Evolutionary conservation across 23 red algal genomes (phyloP), one percentile per base, ranked within the genome.

Genomic region (Agarophyton chilense): DNA sequence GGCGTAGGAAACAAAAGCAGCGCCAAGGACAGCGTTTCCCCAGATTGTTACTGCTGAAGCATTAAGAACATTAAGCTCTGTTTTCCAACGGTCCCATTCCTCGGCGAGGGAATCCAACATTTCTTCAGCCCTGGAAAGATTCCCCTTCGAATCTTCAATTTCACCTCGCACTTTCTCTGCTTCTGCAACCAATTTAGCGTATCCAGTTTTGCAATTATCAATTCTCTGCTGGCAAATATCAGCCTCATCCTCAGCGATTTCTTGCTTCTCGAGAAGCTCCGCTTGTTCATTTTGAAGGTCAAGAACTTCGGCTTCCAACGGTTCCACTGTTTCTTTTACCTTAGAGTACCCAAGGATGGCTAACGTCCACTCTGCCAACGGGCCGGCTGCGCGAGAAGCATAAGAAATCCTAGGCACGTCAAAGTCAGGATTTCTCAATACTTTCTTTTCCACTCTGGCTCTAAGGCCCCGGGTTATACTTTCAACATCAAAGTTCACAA

Each of bases 1-100:
- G n/a, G 91, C 91, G 68, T 94, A 94, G 10, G 91, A 41, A 0
- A 94, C 82, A 32, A 86, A 94, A 17, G 91, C 91, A 51, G 91
- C 91, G 40, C 52, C 91, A 41, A 77, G 58, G 29, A 94, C 42
- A 22, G 91, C 49, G 35, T 94, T 81, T 10, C 91, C 91, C 79
- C 81, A 86, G 36, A 94, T 71, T 22, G 53, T 53, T 10, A 77
- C 91, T 16, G 91, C 91, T 72, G 78, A 58, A 21, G 52, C 79
- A n/a, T 79, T 81, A 40, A 86, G 46, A 5, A 35, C 40, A 60
- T 56, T 71, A 26, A 86, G 49, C 36, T 94, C 91, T 8, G 28
- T 36, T 24, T 77, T 62, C 91, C 91, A 94, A 33, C 91, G 91
- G 34, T 86, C 35, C 71, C 91, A 86, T 71, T 94, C 91, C n/a